Evolutionary conservation across 2,329 filamentous ascomycete species (phyloP).

Genomic region (Pseudogymnoascus sp.): DNA sequence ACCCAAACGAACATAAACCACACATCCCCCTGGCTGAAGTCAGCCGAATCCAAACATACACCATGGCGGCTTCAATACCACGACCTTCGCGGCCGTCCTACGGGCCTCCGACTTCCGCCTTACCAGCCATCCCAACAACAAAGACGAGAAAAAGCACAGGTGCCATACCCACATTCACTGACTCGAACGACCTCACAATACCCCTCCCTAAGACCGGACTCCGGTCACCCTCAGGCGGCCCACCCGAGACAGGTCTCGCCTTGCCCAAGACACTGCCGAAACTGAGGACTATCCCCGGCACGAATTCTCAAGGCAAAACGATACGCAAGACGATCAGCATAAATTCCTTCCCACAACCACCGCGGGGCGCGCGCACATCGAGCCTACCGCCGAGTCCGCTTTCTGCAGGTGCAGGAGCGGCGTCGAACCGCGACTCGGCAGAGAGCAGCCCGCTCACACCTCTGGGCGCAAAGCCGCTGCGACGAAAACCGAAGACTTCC

Average conservation of each 20-base stretch:
- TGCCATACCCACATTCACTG: conserved; percentile 33
- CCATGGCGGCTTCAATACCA: conserved; percentile 46
- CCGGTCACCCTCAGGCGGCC: conserved; percentile 51
- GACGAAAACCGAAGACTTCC: conserved; percentile 25
- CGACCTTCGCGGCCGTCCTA: conserved; percentile 56
- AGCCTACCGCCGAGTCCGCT: conserved; percentile 58
- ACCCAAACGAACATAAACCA: conserved; percentile 5
- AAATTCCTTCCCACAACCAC: conserved; percentile 86
- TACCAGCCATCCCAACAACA: conserved; percentile 64
- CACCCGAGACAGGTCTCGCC: conserved; percentile 37
- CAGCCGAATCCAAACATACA: conserved; percentile 4
- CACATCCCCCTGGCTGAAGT: neutral
- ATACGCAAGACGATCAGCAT: conserved; percentile 87
- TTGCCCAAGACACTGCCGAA: conserved; percentile 48
- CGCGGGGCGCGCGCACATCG: conserved; percentile 51
- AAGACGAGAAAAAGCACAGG: conserved; percentile 64
- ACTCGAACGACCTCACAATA: conserved; percentile 12
- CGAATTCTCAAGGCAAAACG: conserved; percentile 56
- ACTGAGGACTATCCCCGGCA: conserved; percentile 45
- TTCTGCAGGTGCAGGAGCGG: conserved; percentile 34
- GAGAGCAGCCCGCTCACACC: conserved; percentile 19
- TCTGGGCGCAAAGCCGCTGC: conserved; percentile 17
- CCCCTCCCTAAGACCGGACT: conserved; percentile 46
- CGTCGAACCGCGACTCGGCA: conserved; percentile 19
- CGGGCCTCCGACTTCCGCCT: conserved; percentile 61